Evolutionary conservation across 495 filamentous ascomycete genomes (phyloP).

Genomic region (Aspergillus carlsbadensis): DNA sequence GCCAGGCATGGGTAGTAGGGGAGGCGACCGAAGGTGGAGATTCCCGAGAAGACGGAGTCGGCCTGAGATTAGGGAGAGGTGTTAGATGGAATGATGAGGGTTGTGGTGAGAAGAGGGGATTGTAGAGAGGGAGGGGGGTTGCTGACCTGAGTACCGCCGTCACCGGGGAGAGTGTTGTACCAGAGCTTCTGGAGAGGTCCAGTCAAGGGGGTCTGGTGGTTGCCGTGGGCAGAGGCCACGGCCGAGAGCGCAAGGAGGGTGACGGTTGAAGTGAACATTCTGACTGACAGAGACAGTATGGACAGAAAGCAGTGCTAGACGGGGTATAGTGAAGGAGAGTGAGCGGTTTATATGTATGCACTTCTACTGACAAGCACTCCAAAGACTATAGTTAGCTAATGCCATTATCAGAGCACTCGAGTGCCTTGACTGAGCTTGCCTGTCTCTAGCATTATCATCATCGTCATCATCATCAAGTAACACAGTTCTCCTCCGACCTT

Average conservation of each 20-base stretch:
- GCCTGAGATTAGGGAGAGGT: constrained; percentile 54
- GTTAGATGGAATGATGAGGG: no score
- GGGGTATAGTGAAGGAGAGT: no score
- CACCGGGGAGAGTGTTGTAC: constrained; percentile 66
- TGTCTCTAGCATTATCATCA: no score
- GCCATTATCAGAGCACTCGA: background rate
- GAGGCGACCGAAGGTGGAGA: constrained; percentile 75
- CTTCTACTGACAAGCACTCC: no score
- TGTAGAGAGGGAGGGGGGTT: background rate
- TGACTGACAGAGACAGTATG: background rate
- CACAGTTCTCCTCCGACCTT: constrained; percentile 16
- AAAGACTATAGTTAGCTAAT: background rate
- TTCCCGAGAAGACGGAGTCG: constrained; percentile 70
- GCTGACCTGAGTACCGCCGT: constrained; percentile 62
- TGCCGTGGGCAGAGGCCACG: constrained; percentile 48
- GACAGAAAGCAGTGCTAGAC: background rate
- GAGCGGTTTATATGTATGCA: no score
- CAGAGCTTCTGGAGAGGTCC: constrained; percentile 60
- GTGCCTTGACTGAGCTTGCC: no score
- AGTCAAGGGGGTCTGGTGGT: constrained; percentile 53
- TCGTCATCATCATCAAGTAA: background rate
- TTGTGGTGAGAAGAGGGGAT: background rate
- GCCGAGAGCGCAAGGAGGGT: constrained; percentile 33
- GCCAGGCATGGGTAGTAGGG: constrained; percentile 77
- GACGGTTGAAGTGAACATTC: constrained; percentile 21